phyloP scores from a whole-genome alignment of 1,284 basidiomycete species.

The Grifola frondosa region DNA sequence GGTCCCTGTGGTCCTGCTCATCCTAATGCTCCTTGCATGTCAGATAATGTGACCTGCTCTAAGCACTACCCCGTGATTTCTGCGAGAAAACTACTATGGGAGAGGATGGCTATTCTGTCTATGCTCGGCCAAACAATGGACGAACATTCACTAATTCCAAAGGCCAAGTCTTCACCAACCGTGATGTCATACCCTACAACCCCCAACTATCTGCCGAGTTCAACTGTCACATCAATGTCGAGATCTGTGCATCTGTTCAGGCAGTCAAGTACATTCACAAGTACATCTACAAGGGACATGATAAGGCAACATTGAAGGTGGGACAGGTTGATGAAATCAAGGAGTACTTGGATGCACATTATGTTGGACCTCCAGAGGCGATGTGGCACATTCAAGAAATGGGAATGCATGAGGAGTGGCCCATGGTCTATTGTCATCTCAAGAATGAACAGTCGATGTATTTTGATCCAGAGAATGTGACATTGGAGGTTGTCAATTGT shows the following conservation, averaged over 20 bases:
- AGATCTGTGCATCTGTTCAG: conserved; percentile 32
- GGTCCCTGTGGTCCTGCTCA: conserved; percentile 47
- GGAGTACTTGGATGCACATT: conserved; percentile 35
- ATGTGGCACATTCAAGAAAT: conserved; percentile 3
- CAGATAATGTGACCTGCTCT: conserved; percentile 37
- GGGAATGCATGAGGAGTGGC: conserved; percentile 1
- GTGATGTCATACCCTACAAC: conserved; percentile 40
- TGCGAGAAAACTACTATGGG: conserved; percentile 33
- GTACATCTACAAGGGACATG: conserved; percentile 48
- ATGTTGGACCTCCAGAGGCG: conserved; percentile 38
- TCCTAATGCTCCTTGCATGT: conserved; percentile 39
- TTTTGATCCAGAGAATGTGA: conserved; percentile 20
- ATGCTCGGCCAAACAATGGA: conserved; percentile 36
- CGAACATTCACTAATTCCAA: conserved; percentile 18
- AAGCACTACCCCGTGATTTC: conserved; percentile 41
- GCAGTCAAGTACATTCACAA: conserved; percentile 47
- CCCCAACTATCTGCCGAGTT: conserved; percentile 33
- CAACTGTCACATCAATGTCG: conserved; percentile 50
- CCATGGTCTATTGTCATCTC: conserved; percentile 2
- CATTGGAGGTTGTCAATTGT: conserved; percentile 4
- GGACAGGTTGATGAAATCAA: conserved; percentile 34
- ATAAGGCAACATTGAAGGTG: conserved; percentile 38
- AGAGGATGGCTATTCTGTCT: conserved; percentile 39
- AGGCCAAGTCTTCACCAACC: conserved; percentile 30
- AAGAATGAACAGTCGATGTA: conserved; percentile 2